phyloP scores from a whole-genome alignment of 805 yeast genomes.

The Saccharomyces eubayanus region DNA sequence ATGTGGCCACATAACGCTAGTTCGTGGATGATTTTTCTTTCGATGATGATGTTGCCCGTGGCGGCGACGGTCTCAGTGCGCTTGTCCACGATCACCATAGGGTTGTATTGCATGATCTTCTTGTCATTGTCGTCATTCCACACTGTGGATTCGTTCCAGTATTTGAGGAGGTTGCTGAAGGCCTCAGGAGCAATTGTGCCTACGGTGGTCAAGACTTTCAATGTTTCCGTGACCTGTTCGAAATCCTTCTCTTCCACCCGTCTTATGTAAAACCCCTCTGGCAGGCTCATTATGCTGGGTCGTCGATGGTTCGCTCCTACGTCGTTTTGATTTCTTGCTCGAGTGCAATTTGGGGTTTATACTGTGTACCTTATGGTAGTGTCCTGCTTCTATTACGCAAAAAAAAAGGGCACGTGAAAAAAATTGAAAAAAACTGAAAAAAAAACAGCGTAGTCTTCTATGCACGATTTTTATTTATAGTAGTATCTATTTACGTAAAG shows the following conservation, averaged over 20 bases:
- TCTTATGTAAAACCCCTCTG: slow-evolving; percentile 60
- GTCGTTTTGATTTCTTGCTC: neutral
- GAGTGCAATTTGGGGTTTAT: neutral
- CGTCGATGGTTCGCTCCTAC: neutral
- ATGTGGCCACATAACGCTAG: slow-evolving; percentile 88
- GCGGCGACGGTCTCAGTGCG: slow-evolving; percentile 54
- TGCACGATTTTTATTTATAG: neutral
- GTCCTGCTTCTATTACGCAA: neutral
- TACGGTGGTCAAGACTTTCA: slow-evolving; percentile 70
- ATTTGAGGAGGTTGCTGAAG: slow-evolving; percentile 44
- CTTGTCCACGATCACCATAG: slow-evolving; percentile 55
- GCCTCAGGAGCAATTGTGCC: slow-evolving; percentile 52
- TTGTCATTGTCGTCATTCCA: slow-evolving; percentile 13
- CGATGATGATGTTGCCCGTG: slow-evolving; percentile 74
- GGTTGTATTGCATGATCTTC: slow-evolving; percentile 47
- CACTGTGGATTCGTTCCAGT: slow-evolving; percentile 42
- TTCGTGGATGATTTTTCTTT: slow-evolving; percentile 72
- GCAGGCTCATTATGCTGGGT: neutral
- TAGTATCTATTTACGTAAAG: slow-evolving; percentile 1
- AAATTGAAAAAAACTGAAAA: neutral
- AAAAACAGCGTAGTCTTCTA: neutral
- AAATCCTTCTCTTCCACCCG: slow-evolving; percentile 49
- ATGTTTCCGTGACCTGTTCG: slow-evolving; percentile 49
- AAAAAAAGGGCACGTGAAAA: neutral
- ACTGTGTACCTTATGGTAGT: neutral